Evolutionary conservation across 352 stramenopile genomes (phyloP), one percentile per base, ranked within the genome.

Genomic region (Aphanomyces cochlioides): DNA sequence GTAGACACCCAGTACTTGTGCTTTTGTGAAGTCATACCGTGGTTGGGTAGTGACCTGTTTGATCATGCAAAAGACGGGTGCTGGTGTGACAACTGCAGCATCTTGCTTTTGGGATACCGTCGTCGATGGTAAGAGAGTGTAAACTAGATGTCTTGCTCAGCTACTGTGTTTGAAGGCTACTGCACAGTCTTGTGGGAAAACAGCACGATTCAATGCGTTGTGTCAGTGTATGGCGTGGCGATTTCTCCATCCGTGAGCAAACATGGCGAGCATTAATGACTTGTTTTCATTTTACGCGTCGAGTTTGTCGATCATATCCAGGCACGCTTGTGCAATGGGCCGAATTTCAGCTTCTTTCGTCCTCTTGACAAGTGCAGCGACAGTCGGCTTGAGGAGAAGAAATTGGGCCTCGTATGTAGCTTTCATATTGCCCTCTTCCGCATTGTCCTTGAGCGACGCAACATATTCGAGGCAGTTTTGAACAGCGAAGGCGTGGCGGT

Each of bases 111-210:
- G 85, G 85, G 85, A 93, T 47, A 77, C 84, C 21, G 79, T 75
- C 17, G 81, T 92, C 53, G 85, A 93, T 67, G 85, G 84, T 40
- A 64, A 34, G 28, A 28, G 28, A 28, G 28, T 2, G 28, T 28
- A 28, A 28, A 28, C 28, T 28, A 1, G 43, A 36, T 5, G 4
- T 21, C 28, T 28, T 28, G 28, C 28, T 28, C 28, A 28, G 28
- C 28, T 28, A 2, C 17, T 7, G 36, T 45, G 17, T 56, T 8
- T 68, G 17, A 47, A 67, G 53, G 53, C 15, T 87, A 90, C 70
- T 93, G 85, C 77, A 91, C 85, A 0, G 85, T 93, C 36, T 74
- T 93, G 0, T 93, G 85, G 85, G 84, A 93, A 69, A 93, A 93
- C 77, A 88, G 79, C 56, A 93, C 83, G 8, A 89, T 93, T 67